phyloP scores from a whole-genome alignment of 2,329 filamentous ascomycete genomes.

The Calonectria hongkongensis region DNA sequence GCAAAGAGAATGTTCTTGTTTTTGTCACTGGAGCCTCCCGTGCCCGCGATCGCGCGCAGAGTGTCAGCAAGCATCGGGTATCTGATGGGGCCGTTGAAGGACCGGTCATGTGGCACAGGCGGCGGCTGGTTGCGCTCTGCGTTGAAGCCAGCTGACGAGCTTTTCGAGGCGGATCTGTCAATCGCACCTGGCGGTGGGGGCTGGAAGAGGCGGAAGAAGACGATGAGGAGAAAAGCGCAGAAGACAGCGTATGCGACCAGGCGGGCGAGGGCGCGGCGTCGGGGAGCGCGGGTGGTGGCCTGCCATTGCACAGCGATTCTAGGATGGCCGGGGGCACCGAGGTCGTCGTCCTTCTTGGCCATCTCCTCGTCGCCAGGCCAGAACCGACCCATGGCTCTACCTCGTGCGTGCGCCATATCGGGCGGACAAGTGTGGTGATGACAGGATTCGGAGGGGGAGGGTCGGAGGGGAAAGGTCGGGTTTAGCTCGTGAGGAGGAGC shows the following conservation, averaged over 20 bases:
- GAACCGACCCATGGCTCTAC: conserved; percentile 60
- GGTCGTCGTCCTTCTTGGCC: conserved; percentile 77
- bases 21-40: conserved; percentile 68
- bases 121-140: conserved; percentile 30
- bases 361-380: conserved; percentile 73
- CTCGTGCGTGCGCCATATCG: conserved; percentile 61
- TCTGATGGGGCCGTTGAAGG: conserved; percentile 82
- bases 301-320: conserved; percentile 62
- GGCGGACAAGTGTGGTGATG: conserved; percentile 30
- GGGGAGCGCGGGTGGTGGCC: conserved; percentile 61
- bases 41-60: conserved; percentile 75
- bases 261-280: conserved; percentile 73
- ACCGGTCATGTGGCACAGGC: conserved; percentile 57
- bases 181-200: conserved; percentile 66
- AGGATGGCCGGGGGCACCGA: conserved; percentile 54
- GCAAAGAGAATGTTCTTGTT: conserved; percentile 88
- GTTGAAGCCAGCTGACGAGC: conserved; percentile 31
- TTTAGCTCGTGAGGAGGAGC: conserved; percentile 34
- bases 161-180: conserved; percentile 24
- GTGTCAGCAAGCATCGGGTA: conserved; percentile 80
- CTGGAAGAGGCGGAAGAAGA: conserved; percentile 48
- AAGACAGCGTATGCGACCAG: conserved; percentile 68
- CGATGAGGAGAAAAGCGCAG: conserved; percentile 73
- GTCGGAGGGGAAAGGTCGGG: conserved; percentile 20
- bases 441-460: background rate